These are phyloP conservation scores for Lactarius pseudohatsudake DNA, from an alignment of 768 basidiomycete genomes.

Conservation along the genomic window DNA sequence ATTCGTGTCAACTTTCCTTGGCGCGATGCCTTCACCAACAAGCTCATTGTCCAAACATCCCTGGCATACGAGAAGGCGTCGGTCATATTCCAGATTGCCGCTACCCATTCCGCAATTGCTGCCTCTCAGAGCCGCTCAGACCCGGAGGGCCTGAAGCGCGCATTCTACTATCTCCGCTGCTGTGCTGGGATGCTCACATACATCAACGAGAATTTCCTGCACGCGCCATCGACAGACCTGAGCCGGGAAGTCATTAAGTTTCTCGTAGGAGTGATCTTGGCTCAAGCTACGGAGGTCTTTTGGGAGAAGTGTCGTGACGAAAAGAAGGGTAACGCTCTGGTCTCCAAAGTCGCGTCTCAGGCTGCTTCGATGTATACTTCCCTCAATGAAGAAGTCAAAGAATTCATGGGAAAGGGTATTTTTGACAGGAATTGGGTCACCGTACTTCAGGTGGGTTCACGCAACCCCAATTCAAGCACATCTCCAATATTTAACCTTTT, in stretches of 20 bases:
- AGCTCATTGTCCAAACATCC: conserved; percentile 91
- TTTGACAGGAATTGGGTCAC: conserved; percentile 95
- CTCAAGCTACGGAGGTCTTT: conserved; percentile 95
- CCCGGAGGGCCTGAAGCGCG: conserved; percentile 44
- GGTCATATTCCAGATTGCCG: conserved; percentile 93
- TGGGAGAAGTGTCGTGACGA: conserved; percentile 93
- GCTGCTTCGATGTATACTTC: conserved; percentile 77
- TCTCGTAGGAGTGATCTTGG: conserved; percentile 80
- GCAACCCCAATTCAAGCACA: background rate
- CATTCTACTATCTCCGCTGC: conserved; percentile 88
- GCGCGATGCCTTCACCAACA: conserved; percentile 95
- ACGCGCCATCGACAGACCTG: conserved; percentile 94
- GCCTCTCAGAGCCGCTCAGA: conserved; percentile 72
- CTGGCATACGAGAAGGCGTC: conserved; percentile 99
- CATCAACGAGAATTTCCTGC: conserved; percentile 99
- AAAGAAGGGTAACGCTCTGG: conserved; percentile 78
- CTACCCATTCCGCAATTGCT: conserved; percentile 91
- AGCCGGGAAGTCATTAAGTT: conserved; percentile 94
- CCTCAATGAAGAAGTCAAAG: conserved; percentile 90
- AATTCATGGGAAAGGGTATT: conserved; percentile 94
- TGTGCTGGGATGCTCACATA: conserved; percentile 97
- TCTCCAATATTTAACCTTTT: conserved; percentile 11
- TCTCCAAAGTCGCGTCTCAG: conserved; percentile 83
- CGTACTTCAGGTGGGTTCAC: conserved; percentile 63
- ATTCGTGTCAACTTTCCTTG: conserved; percentile 95